Base-by-base conservation (phyloP, 805 yeast genomes). In the Cyberlindnera mycetangii region DNA sequence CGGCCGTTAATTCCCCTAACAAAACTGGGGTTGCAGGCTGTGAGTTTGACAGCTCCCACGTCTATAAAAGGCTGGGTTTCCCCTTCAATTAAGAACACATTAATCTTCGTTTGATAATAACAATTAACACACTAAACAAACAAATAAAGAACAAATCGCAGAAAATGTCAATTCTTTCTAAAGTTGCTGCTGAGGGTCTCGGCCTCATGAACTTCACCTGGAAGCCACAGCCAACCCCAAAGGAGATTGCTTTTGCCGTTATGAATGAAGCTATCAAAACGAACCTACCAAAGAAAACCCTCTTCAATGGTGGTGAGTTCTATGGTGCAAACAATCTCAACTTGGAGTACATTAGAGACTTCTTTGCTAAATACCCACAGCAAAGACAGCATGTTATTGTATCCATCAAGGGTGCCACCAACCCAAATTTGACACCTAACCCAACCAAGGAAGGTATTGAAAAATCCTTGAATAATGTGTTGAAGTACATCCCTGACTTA, bases 201-300 rank as follows among this genome's bases (percentile, higher is more conserved):
- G 96, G 97, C 36, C 72, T 88, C 50, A 87, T 89, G 96, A 77
- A 84, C 44, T 71, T 86, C 61, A 85, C 96, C 1, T 79, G 86
- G 87, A 71, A 74, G 32, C 76, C 82, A 0, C 60, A 55, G 0
- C 88, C 87, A 27, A 62, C 75, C 27, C 74, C 83, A 7, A 61
- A 71, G 41, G 79, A 74, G 16, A 68, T 71, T 42, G 80, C 85
- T 3, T 69, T 79, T 47, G 76, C 66, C 10, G 65, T 77, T 3
- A 68, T 89, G 60, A 71, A 77, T 45, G 66, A 69, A 28, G 82
- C 84, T 21, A 60, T 78, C 24, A 68, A 71, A 22, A 31, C 56
- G 8, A 59, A 64, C 32, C 44, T 55, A 49, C 71, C 64, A 56
- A 61, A 48, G 71, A 80, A 49, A 69, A 77, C 63, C 10, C 73